Evolutionary conservation across 805 yeast genomes (phyloP).

Genomic region (Saccharomycopsis microspora): DNA sequence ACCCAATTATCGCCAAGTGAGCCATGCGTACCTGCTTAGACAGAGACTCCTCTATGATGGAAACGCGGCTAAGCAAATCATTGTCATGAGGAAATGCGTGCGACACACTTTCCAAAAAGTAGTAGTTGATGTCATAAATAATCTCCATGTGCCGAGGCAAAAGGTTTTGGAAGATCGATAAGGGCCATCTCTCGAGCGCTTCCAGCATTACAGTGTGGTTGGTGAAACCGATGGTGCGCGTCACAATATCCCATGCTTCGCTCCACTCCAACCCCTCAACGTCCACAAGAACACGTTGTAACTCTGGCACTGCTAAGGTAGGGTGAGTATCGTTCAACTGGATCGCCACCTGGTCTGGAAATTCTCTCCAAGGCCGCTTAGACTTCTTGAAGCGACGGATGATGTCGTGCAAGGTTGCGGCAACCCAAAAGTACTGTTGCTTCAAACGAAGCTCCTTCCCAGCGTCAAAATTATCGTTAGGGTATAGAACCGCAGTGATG

Average conservation of each 20-base stretch:
- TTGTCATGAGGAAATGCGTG: slow-evolving; percentile 62
- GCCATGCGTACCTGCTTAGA: slow-evolving; percentile 92
- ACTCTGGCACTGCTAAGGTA: slow-evolving; percentile 80
- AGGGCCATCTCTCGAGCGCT: slow-evolving; percentile 94
- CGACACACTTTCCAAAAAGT: slow-evolving; percentile 68
- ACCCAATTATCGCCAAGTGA: slow-evolving; percentile 77
- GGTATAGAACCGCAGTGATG: slow-evolving; percentile 85
- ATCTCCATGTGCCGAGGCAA: slow-evolving; percentile 89
- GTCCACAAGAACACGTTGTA: slow-evolving; percentile 79
- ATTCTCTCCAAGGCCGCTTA: slow-evolving; percentile 66
- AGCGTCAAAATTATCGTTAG: slow-evolving; percentile 83
- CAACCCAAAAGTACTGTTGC: slow-evolving; percentile 96
- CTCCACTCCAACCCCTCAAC: slow-evolving; percentile 74
- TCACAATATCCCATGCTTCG: slow-evolving; percentile 77
- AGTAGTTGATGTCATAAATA: slow-evolving; percentile 74
- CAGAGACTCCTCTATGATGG: slow-evolving; percentile 71
- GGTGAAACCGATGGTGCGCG: slow-evolving; percentile 77
- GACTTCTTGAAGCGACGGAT: slow-evolving; percentile 80
- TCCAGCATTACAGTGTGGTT: slow-evolving; percentile 93
- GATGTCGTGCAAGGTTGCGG: slow-evolving; percentile 86
- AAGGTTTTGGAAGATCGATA: slow-evolving; percentile 62
- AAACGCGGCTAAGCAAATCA: slow-evolving; percentile 58
- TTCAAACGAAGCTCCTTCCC: slow-evolving; percentile 89
- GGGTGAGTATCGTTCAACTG: slow-evolving; percentile 96
- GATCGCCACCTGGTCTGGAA: slow-evolving; percentile 79